These are phyloP conservation scores for Corylus americana DNA, from an alignment of 306 rosid species.

Conservation along the genomic window DNA sequence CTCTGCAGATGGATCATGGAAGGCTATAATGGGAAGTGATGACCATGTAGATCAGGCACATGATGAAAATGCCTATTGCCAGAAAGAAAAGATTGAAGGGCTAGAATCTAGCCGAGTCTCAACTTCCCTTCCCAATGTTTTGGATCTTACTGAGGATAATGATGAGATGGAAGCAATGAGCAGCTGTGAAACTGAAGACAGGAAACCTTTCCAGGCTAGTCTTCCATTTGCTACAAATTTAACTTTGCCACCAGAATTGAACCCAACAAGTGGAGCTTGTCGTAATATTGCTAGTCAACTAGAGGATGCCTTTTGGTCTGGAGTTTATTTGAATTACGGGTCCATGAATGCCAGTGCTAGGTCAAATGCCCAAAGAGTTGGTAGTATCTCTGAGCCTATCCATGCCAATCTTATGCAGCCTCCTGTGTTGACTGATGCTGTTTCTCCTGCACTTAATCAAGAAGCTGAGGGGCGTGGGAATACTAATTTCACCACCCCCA, in stretches of 20 bases:
- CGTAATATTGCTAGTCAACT: slow-evolving; percentile 41
- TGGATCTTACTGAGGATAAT: slow-evolving; percentile 76
- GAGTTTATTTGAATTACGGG: slow-evolving; percentile 14
- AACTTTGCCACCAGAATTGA: slow-evolving; percentile 25
- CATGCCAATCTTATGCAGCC: slow-evolving; percentile 22
- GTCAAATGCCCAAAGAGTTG: slow-evolving; percentile 39
- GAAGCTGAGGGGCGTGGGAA: slow-evolving; percentile 47
- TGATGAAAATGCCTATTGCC: slow-evolving; percentile 29
- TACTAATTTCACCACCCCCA: slow-evolving; percentile 33
- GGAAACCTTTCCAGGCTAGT: slow-evolving; percentile 47
- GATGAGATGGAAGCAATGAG: slow-evolving; percentile 45
- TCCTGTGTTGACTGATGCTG: slow-evolving; percentile 39
- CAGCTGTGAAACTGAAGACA: slow-evolving; percentile 46
- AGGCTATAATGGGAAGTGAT: slow-evolving; percentile 56
- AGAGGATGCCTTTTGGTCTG: slow-evolving; percentile 54
- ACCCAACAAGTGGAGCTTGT: slow-evolving; percentile 23
- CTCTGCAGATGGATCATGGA: slow-evolving; percentile 86
- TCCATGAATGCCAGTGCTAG: slow-evolving; percentile 21
- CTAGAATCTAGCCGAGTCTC: slow-evolving; percentile 37
- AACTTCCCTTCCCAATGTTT: slow-evolving; percentile 29
- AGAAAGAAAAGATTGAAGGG: slow-evolving; percentile 43
- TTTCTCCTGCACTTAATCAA: slow-evolving; percentile 48
- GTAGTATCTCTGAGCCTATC: slow-evolving; percentile 23
- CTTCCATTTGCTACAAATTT: slow-evolving; percentile 25
- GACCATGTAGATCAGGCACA: slow-evolving; percentile 37